Evolutionary conservation across 1,139 yeast genomes (phyloP).

Genomic region (Magnusiomyces paraingens): DNA sequence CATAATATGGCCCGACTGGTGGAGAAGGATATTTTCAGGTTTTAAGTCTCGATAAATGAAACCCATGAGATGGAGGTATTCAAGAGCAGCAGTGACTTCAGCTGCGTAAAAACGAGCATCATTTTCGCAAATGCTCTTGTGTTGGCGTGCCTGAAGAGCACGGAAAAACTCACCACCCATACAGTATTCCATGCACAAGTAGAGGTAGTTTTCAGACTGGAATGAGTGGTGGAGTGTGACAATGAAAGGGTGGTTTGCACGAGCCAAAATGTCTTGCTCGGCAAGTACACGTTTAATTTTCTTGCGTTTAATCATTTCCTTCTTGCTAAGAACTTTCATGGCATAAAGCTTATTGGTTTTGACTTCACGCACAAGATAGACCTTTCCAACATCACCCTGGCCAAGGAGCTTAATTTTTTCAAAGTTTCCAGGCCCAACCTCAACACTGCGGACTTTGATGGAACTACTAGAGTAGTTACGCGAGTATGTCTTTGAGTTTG

Average conservation of each 20-base stretch:
- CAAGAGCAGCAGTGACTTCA: slow-evolving; percentile 95
- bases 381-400: slow-evolving; percentile 97
- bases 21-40: slow-evolving; percentile 89
- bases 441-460: slow-evolving; percentile 65
- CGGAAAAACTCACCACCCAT: slow-evolving; percentile 99
- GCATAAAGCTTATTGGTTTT: slow-evolving; percentile 72
- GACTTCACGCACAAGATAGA: slow-evolving; percentile 82
- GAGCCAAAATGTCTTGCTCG: slow-evolving; percentile 92
- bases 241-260: slow-evolving; percentile 94
- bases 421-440: slow-evolving; percentile 80
- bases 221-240: slow-evolving; percentile 94
- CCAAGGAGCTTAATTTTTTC: slow-evolving; percentile 86
- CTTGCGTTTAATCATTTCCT: slow-evolving; percentile 91
- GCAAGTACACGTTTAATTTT: slow-evolving; percentile 92
- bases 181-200: slow-evolving; percentile 96
- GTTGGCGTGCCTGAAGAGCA: slow-evolving; percentile 85
- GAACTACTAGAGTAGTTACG: slow-evolving; percentile 64
- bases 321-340: slow-evolving; percentile 83
- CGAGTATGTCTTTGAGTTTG: slow-evolving; percentile 24
- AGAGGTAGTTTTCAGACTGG: slow-evolving; percentile 88
- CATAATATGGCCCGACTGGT: slow-evolving; percentile 97
- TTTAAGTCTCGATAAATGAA: slow-evolving; percentile 91
- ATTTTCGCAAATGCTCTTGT: slow-evolving; percentile 76
- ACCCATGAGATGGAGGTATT: slow-evolving; percentile 92
- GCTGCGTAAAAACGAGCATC: slow-evolving; percentile 95